phyloP scores from a whole-genome alignment of 768 basidiomycete genomes.

The Sistotremastrum suecicum region DNA sequence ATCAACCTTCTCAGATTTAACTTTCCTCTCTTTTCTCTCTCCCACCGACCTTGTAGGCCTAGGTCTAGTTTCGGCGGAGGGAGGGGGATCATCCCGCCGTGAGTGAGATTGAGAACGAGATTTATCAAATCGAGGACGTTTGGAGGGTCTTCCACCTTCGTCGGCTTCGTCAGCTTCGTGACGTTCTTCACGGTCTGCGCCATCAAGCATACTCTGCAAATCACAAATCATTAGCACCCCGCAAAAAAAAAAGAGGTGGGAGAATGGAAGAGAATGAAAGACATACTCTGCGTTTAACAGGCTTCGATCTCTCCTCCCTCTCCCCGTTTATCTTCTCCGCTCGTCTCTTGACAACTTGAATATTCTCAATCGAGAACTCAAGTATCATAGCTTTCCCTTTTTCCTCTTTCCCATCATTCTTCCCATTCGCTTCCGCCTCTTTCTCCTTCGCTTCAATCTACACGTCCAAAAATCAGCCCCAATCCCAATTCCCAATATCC shows the following conservation, averaged over 20 bases:
- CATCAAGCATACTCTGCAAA: constrained; percentile 5
- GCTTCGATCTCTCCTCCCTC: constrained; percentile 10
- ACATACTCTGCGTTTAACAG: neutral
- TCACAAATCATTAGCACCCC: neutral
- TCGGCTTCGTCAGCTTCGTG: too few relatives aligned
- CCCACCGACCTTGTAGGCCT: constrained; percentile 6
- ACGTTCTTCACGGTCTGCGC: constrained; percentile 12
- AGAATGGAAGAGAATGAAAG: too few relatives aligned
- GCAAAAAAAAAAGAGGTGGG: constrained; percentile 12
- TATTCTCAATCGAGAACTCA: constrained; percentile 96
- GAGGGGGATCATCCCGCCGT: constrained; percentile 2
- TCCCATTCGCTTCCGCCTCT: constrained; percentile 11
- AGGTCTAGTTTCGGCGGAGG: constrained; percentile 3
- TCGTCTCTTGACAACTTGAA: constrained; percentile 75
- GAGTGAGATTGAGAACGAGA: constrained; percentile 2
- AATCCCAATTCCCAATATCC: too few relatives aligned
- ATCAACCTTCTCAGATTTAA: too few relatives aligned
- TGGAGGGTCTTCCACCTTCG: constrained; percentile 23
- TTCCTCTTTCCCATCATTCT: constrained; percentile 29
- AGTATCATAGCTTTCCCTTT: constrained; percentile 50
- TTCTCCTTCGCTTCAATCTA: constrained; percentile 16
- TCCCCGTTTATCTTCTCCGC: constrained; percentile 35
- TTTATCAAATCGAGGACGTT: constrained; percentile 20
- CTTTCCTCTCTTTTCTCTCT: constrained; percentile 4
- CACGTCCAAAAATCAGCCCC: too few relatives aligned